Evolutionary conservation across 345 rosid genomes (phyloP).

Genomic region (Bruguiera parviflora): DNA sequence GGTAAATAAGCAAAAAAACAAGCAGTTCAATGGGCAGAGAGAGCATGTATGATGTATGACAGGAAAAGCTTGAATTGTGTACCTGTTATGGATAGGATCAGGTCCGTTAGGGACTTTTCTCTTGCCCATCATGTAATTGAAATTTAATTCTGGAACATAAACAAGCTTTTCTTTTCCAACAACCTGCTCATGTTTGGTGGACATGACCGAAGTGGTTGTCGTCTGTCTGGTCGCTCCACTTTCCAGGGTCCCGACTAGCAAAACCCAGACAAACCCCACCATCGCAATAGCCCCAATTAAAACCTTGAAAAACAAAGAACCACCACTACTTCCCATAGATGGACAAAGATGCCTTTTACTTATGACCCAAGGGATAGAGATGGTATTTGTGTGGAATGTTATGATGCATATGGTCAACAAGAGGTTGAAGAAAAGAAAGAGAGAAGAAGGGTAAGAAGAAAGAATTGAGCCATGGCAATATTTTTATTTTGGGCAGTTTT

Average conservation of each 20-base stretch:
- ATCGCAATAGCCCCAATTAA: slow-evolving; percentile 24
- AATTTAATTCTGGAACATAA: slow-evolving; percentile 33
- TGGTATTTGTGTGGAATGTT: background rate
- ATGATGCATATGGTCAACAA: background rate
- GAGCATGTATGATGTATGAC: background rate
- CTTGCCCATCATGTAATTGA: slow-evolving; percentile 61
- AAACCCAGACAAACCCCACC: slow-evolving; percentile 32
- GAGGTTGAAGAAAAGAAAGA: slow-evolving; percentile 6
- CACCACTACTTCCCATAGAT: slow-evolving; percentile 5
- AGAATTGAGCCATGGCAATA: slow-evolving; percentile 22
- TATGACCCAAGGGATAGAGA: background rate
- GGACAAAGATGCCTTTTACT: background rate
- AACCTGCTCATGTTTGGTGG: slow-evolving; percentile 11
- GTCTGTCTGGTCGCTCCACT: slow-evolving; percentile 20
- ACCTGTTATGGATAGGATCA: slow-evolving; percentile 99
- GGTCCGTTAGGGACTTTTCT: slow-evolving; percentile 92
- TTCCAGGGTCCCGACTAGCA: slow-evolving; percentile 31
- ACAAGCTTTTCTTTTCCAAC: slow-evolving; percentile 26
- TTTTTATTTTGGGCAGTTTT: background rate
- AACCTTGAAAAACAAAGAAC: slow-evolving; percentile 16
- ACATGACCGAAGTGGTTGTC: background rate
- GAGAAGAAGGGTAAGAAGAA: background rate
- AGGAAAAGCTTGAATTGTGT: background rate
- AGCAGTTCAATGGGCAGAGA: too few relatives aligned
- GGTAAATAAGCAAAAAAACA: too few relatives aligned